Conservation (phyloP, 305 asterid species). For the Fraxinus latifolia region DNA sequence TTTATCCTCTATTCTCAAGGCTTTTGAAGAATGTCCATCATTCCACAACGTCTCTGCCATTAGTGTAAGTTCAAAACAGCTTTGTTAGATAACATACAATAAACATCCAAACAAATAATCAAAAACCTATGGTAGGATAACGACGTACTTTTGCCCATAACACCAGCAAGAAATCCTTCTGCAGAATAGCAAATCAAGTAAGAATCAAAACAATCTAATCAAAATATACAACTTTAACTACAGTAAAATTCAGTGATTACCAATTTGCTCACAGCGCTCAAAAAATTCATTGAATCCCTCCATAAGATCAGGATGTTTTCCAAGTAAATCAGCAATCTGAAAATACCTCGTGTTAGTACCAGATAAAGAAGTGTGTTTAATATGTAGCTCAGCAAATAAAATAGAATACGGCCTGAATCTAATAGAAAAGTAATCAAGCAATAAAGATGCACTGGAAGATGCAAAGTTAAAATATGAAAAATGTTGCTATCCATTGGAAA, state of each 20-base stretch:
- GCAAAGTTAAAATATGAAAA: constrained; percentile 8
- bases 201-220: constrained; percentile 23
- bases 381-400: not conserved
- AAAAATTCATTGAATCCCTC: constrained; percentile 86
- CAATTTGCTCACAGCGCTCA: constrained; percentile 92
- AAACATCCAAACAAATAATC: constrained; percentile 20
- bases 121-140: constrained; percentile 10
- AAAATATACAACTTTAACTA: constrained; percentile 19
- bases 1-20: constrained; percentile 66
- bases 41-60: constrained; percentile 79
- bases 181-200: constrained; percentile 37
- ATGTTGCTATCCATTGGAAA: not conserved
- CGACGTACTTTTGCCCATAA: constrained; percentile 89
- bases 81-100: constrained; percentile 20
- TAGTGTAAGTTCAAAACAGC: constrained; percentile 17
- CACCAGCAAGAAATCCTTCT: constrained; percentile 98
- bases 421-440: constrained; percentile 2
- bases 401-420: constrained; percentile 2
- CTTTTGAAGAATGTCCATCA: constrained; percentile 76
- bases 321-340: constrained; percentile 91
- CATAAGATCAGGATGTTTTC: constrained; percentile 94
- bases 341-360: constrained; percentile 26
- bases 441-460: not conserved
- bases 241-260: constrained; percentile 41
- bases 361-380: not conserved